Evolutionary conservation across 352 stramenopile species (phyloP).

Genomic region (Globisporangium camurandrum): DNA sequence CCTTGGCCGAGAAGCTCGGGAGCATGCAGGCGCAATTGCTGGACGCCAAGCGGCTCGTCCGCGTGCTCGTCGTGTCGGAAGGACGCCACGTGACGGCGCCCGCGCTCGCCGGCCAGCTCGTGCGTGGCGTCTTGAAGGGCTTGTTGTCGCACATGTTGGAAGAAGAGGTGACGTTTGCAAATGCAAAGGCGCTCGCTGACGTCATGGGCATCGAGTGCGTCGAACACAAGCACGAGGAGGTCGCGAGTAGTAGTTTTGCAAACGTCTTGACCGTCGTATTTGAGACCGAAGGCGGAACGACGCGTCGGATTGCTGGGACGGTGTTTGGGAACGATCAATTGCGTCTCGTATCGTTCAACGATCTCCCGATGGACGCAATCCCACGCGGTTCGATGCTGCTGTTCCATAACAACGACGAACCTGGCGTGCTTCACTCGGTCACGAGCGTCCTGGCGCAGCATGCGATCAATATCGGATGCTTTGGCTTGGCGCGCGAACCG

Average conservation of each 20-base stretch:
- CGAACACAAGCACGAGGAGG: conserved; percentile 86
- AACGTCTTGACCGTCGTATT: conserved; percentile 91
- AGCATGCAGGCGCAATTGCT: conserved; percentile 84
- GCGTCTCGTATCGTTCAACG: conserved; percentile 86
- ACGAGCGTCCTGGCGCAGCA: conserved; percentile 89
- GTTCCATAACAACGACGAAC: conserved; percentile 93
- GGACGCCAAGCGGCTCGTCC: conserved; percentile 54
- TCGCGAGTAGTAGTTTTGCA: conserved; percentile 59
- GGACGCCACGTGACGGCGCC: conserved; percentile 75
- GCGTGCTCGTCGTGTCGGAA: conserved; percentile 71
- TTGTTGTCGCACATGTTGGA: conserved; percentile 87
- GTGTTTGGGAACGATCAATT: conserved; percentile 86
- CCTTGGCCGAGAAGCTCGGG: conserved; percentile 88
- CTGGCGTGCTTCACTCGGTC: conserved; percentile 91
- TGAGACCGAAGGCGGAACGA: conserved; percentile 77
- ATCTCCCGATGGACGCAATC: conserved; percentile 80
- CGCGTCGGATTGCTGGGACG: conserved; percentile 71
- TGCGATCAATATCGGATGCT: conserved; percentile 94
- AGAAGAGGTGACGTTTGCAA: conserved; percentile 88
- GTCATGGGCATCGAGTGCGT: conserved; percentile 86
- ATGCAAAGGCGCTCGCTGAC: conserved; percentile 80
- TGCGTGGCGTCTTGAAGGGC: conserved; percentile 88
- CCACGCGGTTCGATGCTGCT: conserved; percentile 88
- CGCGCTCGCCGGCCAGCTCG: conserved; percentile 75
- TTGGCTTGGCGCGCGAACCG: conserved; percentile 77